phyloP scores from a whole-genome alignment of 768 basidiomycete species.

The Sarcomyxa edulis region DNA sequence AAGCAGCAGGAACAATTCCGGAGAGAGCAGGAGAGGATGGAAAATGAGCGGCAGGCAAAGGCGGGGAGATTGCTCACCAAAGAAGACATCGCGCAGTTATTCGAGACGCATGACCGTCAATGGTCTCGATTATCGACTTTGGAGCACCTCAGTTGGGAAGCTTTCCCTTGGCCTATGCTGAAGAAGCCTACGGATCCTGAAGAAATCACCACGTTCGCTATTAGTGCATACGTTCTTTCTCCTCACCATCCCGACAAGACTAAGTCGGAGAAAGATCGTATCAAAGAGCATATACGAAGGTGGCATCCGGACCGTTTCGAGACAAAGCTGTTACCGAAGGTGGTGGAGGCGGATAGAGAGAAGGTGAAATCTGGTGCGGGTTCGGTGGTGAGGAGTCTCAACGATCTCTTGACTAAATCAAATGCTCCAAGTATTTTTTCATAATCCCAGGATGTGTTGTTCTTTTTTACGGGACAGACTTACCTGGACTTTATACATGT shows the following conservation, averaged over 20 bases:
- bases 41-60: constrained; percentile 48
- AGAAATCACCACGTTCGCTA: constrained; percentile 50
- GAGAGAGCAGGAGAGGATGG: constrained; percentile 58
- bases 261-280: constrained; percentile 58
- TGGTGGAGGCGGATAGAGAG: constrained; percentile 57
- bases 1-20: constrained; percentile 68
- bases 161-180: constrained; percentile 74
- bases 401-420: constrained; percentile 58
- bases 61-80: constrained; percentile 48
- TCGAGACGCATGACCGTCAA: constrained; percentile 56
- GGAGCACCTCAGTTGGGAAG: constrained; percentile 50
- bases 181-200: constrained; percentile 51
- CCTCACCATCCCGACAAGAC: constrained; percentile 49
- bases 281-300: constrained; percentile 67
- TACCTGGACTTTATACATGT: constrained; percentile 14
- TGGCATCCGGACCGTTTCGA: constrained; percentile 88
- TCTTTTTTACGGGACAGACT: constrained; percentile 7
- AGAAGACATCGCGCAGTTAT: constrained; percentile 51
- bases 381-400: constrained; percentile 62
- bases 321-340: constrained; percentile 58
- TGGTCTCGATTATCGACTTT: constrained; percentile 46
- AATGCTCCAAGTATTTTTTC: constrained; percentile 34
- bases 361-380: constrained; percentile 71
- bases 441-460: constrained; percentile 11
- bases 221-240: constrained; percentile 60